A percentile compares a stretch with the other conserved stretches of the same genome.
These are phyloP conservation scores for Rhynchosporium agropyri DNA, from an alignment of 2,329 filamentous ascomycete genomes.

Conservation along the genomic window DNA sequence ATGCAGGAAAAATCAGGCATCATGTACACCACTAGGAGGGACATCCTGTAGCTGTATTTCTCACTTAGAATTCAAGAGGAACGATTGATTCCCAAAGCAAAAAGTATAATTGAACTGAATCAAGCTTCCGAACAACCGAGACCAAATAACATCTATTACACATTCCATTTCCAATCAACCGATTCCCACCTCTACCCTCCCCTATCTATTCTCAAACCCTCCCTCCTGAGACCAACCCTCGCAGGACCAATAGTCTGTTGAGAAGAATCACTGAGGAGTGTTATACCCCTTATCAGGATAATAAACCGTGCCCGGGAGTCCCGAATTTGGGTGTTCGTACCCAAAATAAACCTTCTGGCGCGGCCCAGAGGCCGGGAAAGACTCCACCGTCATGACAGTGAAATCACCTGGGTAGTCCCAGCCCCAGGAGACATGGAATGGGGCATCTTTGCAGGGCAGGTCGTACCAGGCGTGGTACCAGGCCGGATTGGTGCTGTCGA, in stretches of 20 bases:
- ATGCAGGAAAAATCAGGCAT: too few relatives aligned
- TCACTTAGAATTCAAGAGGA: too few relatives aligned
- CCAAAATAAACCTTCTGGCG: constrained; percentile 8
- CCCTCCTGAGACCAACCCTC: background rate
- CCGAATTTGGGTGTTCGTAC: constrained; percentile 11
- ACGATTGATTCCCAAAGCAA: too few relatives aligned
- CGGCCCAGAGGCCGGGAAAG: background rate
- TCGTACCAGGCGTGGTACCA: constrained; percentile 18
- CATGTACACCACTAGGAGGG: too few relatives aligned
- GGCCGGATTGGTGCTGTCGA: constrained; percentile 2
- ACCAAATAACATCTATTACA: background rate
- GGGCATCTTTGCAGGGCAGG: constrained; percentile 11
- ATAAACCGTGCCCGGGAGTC: constrained; percentile 4
- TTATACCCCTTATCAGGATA: constrained; percentile 11
- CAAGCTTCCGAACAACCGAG: too few relatives aligned
- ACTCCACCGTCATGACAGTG: constrained; percentile 15
- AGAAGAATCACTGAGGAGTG: constrained; percentile 2
- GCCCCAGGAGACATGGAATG: constrained; percentile 20
- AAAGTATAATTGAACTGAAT: too few relatives aligned
- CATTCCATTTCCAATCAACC: background rate
- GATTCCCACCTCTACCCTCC: background rate
- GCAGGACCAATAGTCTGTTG: background rate
- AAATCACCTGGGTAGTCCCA: constrained; percentile 18
- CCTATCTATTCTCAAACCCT: background rate
- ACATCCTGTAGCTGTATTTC: too few relatives aligned